Conservation (phyloP, 2,329 filamentous ascomycete genomes). For the Aspergillus tanneri region DNA sequence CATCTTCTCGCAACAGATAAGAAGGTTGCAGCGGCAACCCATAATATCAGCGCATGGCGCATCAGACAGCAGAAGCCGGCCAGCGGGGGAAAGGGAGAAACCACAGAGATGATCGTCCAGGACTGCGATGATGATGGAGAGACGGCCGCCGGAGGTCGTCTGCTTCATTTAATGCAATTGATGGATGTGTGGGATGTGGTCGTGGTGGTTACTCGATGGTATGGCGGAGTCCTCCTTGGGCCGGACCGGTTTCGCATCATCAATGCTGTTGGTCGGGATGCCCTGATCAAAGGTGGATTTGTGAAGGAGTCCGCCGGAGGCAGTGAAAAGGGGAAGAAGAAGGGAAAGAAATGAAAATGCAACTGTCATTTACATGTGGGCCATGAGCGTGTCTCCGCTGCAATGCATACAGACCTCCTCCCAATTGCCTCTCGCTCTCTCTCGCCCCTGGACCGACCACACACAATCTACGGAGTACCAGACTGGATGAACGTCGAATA, state of each 20-base stretch:
- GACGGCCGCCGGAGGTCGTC: constrained; percentile 79
- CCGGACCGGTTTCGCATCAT: constrained; percentile 89
- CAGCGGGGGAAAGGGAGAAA: constrained; percentile 19
- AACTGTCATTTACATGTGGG: too few species aligned
- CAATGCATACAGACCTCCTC: neutral
- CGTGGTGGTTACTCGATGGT: constrained; percentile 93
- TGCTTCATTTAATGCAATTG: constrained; percentile 87
- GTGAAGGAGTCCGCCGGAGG: constrained; percentile 51
- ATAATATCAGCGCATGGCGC: constrained; percentile 95
- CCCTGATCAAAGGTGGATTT: constrained; percentile 73
- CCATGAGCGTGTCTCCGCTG: too few species aligned
- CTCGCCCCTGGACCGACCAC: neutral
- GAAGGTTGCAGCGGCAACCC: constrained; percentile 80
- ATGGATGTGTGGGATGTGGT: constrained; percentile 93
- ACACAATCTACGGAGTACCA: neutral
- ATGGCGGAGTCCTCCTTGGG: constrained; percentile 84
- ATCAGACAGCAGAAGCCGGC: constrained; percentile 54
- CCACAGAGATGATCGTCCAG: constrained; percentile 63
- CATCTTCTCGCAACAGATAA: constrained; percentile 80
- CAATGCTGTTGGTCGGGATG: constrained; percentile 80
- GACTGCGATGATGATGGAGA: constrained; percentile 97
- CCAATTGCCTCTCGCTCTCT: neutral
- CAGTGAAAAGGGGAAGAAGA: constrained; percentile 57
- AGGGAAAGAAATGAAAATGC: constrained; percentile 48
- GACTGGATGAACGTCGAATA: neutral